Conservation (phyloP, 768 basidiomycete genomes). For the Gymnopilus junonius region DNA sequence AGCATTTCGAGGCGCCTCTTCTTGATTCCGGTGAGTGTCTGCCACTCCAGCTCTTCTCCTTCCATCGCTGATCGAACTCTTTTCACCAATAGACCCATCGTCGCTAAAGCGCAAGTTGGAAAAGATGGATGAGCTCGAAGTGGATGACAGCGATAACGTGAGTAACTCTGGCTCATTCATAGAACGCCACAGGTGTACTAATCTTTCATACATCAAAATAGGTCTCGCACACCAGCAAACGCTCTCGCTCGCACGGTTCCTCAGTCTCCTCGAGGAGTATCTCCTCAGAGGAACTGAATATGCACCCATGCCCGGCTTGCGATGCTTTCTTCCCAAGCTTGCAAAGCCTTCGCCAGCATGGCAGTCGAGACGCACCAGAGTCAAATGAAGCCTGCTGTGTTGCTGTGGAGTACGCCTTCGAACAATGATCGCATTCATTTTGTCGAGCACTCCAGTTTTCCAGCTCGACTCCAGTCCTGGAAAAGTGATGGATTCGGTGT, state of each 20-base stretch:
- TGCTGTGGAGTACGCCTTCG: conserved; percentile 78
- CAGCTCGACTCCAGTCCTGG: background rate
- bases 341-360: conserved; percentile 67
- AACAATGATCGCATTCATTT: conserved; percentile 29
- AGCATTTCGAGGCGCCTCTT: conserved; percentile 43
- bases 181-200: conserved; percentile 3
- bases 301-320: conserved; percentile 76
- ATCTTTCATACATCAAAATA: conserved; percentile 21
- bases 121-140: conserved; percentile 34
- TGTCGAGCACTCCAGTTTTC: background rate
- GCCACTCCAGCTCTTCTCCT: background rate
- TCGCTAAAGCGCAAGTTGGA: conserved; percentile 57
- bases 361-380: conserved; percentile 41
- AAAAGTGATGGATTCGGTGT: conserved; percentile 3
- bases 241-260: conserved; percentile 50
- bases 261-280: conserved; percentile 30
- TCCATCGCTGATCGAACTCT: conserved; percentile 4
- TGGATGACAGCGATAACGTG: conserved; percentile 43
- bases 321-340: conserved; percentile 66
- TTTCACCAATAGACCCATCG: conserved; percentile 34
- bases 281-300: conserved; percentile 44
- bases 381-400: conserved; percentile 72
- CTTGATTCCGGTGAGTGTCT: conserved; percentile 41
- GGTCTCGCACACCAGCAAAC: conserved; percentile 61
- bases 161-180: conserved; percentile 19